These are phyloP conservation scores for Clavispora asparagi DNA, from an alignment of 805 yeast genomes.

Conservation along the genomic window DNA sequence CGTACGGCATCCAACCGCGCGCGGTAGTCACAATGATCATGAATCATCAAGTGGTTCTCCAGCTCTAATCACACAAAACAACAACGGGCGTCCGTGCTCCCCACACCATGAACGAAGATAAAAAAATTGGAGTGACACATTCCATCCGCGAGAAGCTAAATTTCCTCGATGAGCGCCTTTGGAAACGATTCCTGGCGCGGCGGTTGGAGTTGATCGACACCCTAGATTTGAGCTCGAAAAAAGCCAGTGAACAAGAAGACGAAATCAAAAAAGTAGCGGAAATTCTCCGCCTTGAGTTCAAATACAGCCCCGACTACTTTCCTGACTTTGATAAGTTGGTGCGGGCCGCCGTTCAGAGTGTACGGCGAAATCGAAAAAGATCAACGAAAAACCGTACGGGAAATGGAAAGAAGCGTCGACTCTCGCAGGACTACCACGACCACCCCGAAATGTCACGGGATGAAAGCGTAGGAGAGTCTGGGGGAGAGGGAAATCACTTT, in stretches of 20 bases:
- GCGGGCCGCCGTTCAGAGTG: constrained; percentile 90
- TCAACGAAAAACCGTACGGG: constrained; percentile 29
- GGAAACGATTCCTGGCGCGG: constrained; percentile 91
- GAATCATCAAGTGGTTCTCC: constrained; percentile 13
- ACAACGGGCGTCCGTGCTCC: not conserved
- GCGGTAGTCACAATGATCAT: constrained; percentile 12
- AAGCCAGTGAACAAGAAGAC: constrained; percentile 90
- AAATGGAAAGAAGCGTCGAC: constrained; percentile 7
- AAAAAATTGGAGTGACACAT: constrained; percentile 50
- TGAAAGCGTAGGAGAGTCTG: not conserved
- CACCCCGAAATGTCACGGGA: not conserved
- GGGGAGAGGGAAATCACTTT: constrained; percentile 12
- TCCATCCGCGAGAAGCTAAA: constrained; percentile 57
- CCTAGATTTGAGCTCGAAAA: constrained; percentile 54
- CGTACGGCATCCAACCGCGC: not conserved
- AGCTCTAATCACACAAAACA: not conserved
- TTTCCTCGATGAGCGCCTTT: constrained; percentile 73
- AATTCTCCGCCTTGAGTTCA: constrained; percentile 71
- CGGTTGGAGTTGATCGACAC: constrained; percentile 85
- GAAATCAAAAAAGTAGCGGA: constrained; percentile 76
- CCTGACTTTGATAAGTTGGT: constrained; percentile 85
- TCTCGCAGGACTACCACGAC: not conserved
- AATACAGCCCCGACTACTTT: constrained; percentile 52
- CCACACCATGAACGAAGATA: constrained; percentile 15
- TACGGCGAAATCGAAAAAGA: constrained; percentile 78